These are phyloP conservation scores for Graphiopsis chlorocephala DNA, from an alignment of 2,329 filamentous ascomycete genomes.

Conservation along the genomic window DNA sequence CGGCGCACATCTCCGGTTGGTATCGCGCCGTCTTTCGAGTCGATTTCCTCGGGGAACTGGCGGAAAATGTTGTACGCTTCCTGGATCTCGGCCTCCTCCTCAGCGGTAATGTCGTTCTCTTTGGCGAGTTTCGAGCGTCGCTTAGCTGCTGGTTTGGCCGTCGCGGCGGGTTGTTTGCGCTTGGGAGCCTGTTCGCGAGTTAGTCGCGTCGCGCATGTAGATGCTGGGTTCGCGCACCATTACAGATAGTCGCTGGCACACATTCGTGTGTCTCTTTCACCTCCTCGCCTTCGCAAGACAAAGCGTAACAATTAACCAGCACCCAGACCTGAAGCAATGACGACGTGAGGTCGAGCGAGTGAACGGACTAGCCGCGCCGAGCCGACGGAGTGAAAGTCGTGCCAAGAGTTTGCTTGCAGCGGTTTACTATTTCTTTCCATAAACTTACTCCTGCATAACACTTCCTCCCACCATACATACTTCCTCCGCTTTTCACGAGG, in stretches of 20 bases:
- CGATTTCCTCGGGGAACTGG: slow-evolving; percentile 45
- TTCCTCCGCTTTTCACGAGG: background rate
- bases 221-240: background rate
- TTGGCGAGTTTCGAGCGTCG: slow-evolving; percentile 86
- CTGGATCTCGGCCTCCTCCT: slow-evolving; percentile 84
- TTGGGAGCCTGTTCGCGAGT: slow-evolving; percentile 28
- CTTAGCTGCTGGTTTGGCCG: slow-evolving; percentile 39
- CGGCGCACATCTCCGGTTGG: slow-evolving; percentile 45
- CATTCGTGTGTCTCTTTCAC: background rate
- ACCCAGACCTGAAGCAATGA: slow-evolving; percentile 7
- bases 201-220: background rate
- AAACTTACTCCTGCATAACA: background rate
- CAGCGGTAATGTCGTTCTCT: slow-evolving; percentile 79
- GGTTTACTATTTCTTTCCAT: slow-evolving; percentile 4
- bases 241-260: background rate
- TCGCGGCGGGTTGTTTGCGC: slow-evolving; percentile 29
- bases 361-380: background rate
- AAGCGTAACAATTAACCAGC: background rate
- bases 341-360: slow-evolving; percentile 9
- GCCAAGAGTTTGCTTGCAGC: background rate
- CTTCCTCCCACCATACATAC: background rate
- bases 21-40: slow-evolving; percentile 59
- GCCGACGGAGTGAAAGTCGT: background rate
- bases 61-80: slow-evolving; percentile 84
- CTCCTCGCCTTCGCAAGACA: background rate